Percentiles rank a stretch among this genome's conserved stretches.
phyloP scores from a whole-genome alignment of 2,329 filamentous ascomycete species.

The Alternaria sp. region DNA sequence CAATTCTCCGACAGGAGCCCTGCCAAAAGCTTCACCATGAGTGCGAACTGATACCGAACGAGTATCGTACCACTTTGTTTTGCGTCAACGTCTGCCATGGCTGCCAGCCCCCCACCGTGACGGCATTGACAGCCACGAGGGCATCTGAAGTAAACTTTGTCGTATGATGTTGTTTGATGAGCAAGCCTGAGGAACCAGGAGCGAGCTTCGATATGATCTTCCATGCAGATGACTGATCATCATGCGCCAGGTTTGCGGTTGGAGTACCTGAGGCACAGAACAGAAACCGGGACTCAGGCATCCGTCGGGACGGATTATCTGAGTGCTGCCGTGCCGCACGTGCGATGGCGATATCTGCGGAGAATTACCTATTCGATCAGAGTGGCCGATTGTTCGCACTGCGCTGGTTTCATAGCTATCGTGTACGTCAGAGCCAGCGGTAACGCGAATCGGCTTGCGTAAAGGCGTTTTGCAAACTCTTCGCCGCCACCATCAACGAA shows the following conservation, averaged over 20 bases:
- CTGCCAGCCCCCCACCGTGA: conserved; percentile 4
- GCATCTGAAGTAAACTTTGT: conserved; percentile 44
- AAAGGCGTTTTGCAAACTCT: not conserved
- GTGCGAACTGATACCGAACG: conserved; percentile 32
- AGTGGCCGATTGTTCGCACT: not conserved
- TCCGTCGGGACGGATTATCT: conserved; percentile 32
- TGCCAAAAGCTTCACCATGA: conserved; percentile 19
- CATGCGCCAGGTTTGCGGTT: conserved; percentile 8
- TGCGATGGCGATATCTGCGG: conserved; percentile 2
- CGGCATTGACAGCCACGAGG: conserved; percentile 23
- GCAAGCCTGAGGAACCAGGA: conserved; percentile 20
- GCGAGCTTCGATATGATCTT: conserved; percentile 19
- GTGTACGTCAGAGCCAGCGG: not conserved
- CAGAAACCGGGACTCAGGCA: conserved; percentile 43
- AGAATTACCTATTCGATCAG: conserved; percentile 13
- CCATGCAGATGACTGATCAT: conserved; percentile 14
- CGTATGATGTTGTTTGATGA: conserved; percentile 47
- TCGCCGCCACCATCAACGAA: not conserved
- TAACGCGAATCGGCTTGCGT: not conserved
- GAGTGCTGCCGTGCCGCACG: conserved; percentile 10
- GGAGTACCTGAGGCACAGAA: conserved; percentile 32
- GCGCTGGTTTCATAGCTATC: not conserved
- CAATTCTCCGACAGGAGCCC: conserved; percentile 12
- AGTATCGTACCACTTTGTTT: conserved; percentile 44
- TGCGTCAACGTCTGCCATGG: conserved; percentile 32